phyloP scores from a whole-genome alignment of 208 protist species.

The Acanthamoeba lenticulata region DNA sequence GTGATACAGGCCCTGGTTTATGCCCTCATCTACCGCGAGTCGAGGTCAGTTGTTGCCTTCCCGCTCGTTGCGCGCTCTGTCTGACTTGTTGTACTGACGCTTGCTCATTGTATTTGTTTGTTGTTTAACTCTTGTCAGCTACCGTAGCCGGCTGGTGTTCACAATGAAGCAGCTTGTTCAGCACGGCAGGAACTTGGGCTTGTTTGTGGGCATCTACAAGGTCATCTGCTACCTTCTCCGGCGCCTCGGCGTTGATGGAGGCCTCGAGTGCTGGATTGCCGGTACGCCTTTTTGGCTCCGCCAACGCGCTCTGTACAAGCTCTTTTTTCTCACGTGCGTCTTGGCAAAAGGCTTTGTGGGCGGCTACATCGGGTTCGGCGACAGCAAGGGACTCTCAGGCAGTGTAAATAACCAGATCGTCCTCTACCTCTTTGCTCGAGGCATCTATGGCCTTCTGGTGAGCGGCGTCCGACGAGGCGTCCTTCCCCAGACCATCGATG shows the following conservation, averaged over 20 bases:
- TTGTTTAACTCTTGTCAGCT: not conserved
- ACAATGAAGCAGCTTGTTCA: slow-evolving; percentile 78
- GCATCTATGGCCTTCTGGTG: slow-evolving; percentile 69
- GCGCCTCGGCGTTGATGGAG: slow-evolving; percentile 65
- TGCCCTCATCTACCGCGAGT: slow-evolving; percentile 67
- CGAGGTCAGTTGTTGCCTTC: slow-evolving; percentile 48
- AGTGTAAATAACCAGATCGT: slow-evolving; percentile 82
- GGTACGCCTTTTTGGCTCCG: slow-evolving; percentile 45
- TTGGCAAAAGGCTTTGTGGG: not conserved
- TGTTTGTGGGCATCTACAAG: slow-evolving; percentile 79
- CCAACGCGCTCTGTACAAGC: not conserved
- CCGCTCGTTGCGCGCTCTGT: not conserved
- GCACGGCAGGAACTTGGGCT: slow-evolving; percentile 76
- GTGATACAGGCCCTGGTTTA: slow-evolving; percentile 78
- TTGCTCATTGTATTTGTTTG: not conserved
- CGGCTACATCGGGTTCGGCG: slow-evolving; percentile 75
- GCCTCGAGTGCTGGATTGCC: slow-evolving; percentile 74
- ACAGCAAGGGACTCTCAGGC: slow-evolving; percentile 61
- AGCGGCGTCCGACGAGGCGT: slow-evolving; percentile 65
- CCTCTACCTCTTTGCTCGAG: slow-evolving; percentile 75
- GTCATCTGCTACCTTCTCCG: slow-evolving; percentile 75
- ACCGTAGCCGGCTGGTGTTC: slow-evolving; percentile 62
- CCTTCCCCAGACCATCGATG: slow-evolving; percentile 69
- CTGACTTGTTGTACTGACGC: not conserved
- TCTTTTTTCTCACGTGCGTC: not conserved